Evolutionary conservation across 768 basidiomycete genomes (phyloP), one percentile per base, ranked within the genome.

Genomic region (Auricularia auricula-judae): DNA sequence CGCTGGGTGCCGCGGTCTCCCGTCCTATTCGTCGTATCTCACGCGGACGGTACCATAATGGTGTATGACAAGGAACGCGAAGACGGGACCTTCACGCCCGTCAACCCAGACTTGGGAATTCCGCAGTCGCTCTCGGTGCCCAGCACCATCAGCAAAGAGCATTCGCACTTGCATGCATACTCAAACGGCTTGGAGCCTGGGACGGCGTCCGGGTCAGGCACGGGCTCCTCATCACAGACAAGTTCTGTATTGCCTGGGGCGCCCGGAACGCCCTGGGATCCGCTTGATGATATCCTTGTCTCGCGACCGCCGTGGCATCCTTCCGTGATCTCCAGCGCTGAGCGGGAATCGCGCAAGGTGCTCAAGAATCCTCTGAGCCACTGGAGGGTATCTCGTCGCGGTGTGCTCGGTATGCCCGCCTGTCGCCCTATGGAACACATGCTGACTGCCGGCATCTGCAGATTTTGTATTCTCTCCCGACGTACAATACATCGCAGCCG

Each of bases 401-500:
- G 83, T 53, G 82, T 95, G 65, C 82, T 89, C 4, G 90, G 92
- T 88, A 70, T 68, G 83, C 73, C 58, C 29, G 29, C 29, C 29
- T 29, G 29, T 29, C 29, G 29, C 29, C 29, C 29, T 29, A 29
- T 29, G 29, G 29, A 29, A 29, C 29, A 29, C 29, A 60, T 4
- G 47, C n/a, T 44, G 3, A 53, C 44, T 39, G 3, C 63, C 65
- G 64, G 68, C 42, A 16, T 16, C 34, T 18, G 36, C 21, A 94
- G 94, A 92, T 68, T 91, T 97, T 71, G 89, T 88, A 1, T 96
- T 97, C 74, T 94, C 93, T 12, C 93, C 95, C 0, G 96, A 98
- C 70, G 89, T 92, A 35, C 88, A 90, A 75, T 87, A 88, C 67
- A 86, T 97, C 29, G 96, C 91, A 0, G 89, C 88, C 0, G 91